phyloP scores from a whole-genome alignment of 2,329 filamentous ascomycete genomes.

The Claviceps pusilla region DNA sequence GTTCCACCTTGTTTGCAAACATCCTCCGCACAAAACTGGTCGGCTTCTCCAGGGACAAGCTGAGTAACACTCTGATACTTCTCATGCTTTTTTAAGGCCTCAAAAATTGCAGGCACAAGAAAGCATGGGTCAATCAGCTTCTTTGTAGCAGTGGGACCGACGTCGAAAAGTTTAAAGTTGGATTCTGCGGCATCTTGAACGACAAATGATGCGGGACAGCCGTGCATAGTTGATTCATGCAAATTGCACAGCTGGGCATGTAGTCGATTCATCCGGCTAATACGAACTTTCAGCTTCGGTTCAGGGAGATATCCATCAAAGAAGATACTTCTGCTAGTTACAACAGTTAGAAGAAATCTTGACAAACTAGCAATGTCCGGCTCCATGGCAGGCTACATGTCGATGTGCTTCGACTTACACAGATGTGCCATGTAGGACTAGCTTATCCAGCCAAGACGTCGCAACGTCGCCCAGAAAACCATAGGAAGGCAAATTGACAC shows the following conservation, averaged over 20 bases:
- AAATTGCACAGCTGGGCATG: conserved; percentile 40
- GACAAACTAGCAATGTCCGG: not conserved
- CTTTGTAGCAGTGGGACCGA: conserved; percentile 13
- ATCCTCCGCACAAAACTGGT: conserved; percentile 59
- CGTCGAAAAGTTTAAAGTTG: conserved; percentile 13
- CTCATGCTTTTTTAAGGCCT: conserved; percentile 40
- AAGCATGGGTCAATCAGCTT: conserved; percentile 45
- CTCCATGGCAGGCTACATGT: not conserved
- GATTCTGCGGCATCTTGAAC: conserved; percentile 4
- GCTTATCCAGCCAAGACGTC: conserved; percentile 45
- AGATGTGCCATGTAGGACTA: conserved; percentile 38
- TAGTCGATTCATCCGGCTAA: conserved; percentile 42
- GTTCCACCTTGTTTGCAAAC: conserved; percentile 38
- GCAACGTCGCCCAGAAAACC: conserved; percentile 43
- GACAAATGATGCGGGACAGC: conserved; percentile 13
- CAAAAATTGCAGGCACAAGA: conserved; percentile 62
- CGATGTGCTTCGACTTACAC: conserved; percentile 35
- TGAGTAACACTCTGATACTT: conserved; percentile 28
- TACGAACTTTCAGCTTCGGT: conserved; percentile 47
- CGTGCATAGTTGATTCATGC: conserved; percentile 16
- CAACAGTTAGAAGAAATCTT: not conserved
- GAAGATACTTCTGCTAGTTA: conserved; percentile 44
- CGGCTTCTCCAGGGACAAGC: conserved; percentile 73
- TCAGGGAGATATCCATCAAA: conserved; percentile 73
- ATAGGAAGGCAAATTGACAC: conserved; percentile 46